Evolutionary conservation across 2,329 filamentous ascomycete genomes (phyloP), one percentile per base, ranked within the genome.

Genomic region (Fusarium solani-melongenae): DNA sequence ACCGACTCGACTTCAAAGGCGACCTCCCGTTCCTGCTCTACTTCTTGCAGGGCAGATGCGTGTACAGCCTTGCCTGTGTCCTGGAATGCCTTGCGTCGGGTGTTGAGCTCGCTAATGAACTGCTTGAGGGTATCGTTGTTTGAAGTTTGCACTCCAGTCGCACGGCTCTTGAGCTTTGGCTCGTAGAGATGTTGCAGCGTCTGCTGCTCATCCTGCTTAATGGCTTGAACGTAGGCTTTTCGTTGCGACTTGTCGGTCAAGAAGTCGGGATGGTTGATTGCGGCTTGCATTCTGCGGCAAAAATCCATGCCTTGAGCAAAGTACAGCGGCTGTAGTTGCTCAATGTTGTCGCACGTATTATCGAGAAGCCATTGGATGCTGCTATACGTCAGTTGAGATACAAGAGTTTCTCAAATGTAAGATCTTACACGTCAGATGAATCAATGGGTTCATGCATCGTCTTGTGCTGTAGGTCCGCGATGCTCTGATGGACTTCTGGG

Each of bases 401-500:
- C 6, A 6, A 76, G 17, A 33, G 12, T n/a, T 1, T 27, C 1
- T 3, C 3, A 9, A 4, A 11, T 14, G 4, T 6, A 51, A 5
- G 0, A 4, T 34, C 75, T 14, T 92, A 72, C 70, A 78, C 77
- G 46, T 78, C 72, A 5, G 56, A 41, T 9, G 77, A 78, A 34
- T 76, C 73, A 36, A 78, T 67, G 1, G 22, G 7, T 81, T 67
- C 67, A 49, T 73, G 63, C 44, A 76, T 70, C 12, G 71, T 72
- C 33, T 74, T 77, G 6, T 55, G 46, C 22, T 69, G 68, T 0
- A 87, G 70, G 65, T 91, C 88, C 0, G 87, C 77, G 58, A 92
- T 92, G 64, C 87, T 90, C 57, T 91, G 88, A 46, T 91, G 86
- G 0, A 92, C 90, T 73, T 92, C 90, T 0, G 87, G 88, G 0